A percentile compares a stretch with the other conserved stretches of the same genome.
phyloP scores from a whole-genome alignment of 2,329 filamentous ascomycete species.

The Neofusicoccum ribis region DNA sequence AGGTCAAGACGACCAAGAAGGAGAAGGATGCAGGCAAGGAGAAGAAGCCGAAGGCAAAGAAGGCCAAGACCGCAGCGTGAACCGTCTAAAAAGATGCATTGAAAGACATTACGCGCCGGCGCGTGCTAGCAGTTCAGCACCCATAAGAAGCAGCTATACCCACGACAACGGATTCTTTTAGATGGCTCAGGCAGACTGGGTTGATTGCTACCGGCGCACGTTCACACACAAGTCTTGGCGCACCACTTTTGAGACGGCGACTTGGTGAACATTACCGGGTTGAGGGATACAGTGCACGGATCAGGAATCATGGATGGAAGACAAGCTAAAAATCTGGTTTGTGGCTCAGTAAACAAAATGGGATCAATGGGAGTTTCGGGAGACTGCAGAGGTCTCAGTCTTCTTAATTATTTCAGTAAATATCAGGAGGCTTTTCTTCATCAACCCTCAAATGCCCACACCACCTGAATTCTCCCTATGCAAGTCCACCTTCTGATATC shows the following conservation, averaged over 20 bases:
- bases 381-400: not conserved
- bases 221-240: not conserved
- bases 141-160: not conserved
- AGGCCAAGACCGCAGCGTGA: conserved; percentile 13
- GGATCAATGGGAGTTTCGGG: not conserved
- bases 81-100: too few relatives aligned
- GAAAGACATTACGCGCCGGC: not conserved
- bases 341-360: not conserved
- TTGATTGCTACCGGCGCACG: not conserved
- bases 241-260: not conserved
- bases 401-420: not conserved
- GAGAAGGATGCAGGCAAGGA: not conserved
- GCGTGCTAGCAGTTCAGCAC: not conserved
- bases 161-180: not conserved
- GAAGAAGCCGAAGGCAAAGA: conserved; percentile 13
- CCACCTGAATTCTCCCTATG: not conserved
- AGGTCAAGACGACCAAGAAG: conserved; percentile 17
- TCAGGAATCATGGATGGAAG: not conserved
- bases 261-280: not conserved
- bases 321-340: not conserved
- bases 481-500: not conserved
- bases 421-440: conserved; percentile 6
- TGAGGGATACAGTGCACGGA: not conserved
- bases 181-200: not conserved
- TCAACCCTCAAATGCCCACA: not conserved